Conservation (phyloP, 2,329 filamentous ascomycete species). For the Lecanicillium sp. region DNA sequence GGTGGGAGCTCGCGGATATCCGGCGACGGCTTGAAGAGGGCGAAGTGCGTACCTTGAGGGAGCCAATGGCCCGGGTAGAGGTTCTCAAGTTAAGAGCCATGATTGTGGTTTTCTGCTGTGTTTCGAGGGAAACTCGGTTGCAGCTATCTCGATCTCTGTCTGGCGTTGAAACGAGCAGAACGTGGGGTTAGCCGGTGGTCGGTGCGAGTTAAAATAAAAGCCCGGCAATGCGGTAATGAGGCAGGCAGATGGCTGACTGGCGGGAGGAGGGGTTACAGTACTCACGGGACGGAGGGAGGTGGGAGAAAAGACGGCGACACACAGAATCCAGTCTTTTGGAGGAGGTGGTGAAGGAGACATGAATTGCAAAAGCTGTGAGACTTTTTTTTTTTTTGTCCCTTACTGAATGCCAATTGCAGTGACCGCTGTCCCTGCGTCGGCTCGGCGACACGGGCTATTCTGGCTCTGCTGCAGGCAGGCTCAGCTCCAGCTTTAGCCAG, state of each 20-base stretch:
- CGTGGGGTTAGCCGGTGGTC: slow-evolving; percentile 12
- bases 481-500: slow-evolving; percentile 9
- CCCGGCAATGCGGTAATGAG: too few relatives aligned
- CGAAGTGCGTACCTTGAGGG: slow-evolving; percentile 51
- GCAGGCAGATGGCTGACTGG: too few relatives aligned
- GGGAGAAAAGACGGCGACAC: not conserved
- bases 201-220: slow-evolving; percentile 7
- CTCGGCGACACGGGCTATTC: slow-evolving; percentile 14
- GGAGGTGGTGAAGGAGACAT: not conserved
- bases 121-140: not conserved
- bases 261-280: too few relatives aligned
- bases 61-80: slow-evolving; percentile 57
- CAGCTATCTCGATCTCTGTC: slow-evolving; percentile 10
- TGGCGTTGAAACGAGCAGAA: not conserved
- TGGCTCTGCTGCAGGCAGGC: not conserved
- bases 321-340: too few relatives aligned
- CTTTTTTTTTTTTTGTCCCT: slow-evolving; percentile 3
- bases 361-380: slow-evolving; percentile 1
- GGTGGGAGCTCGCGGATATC: too few relatives aligned
- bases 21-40: too few relatives aligned
- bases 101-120: slow-evolving; percentile 17
- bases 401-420: not conserved
- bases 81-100: slow-evolving; percentile 62
- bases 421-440: slow-evolving; percentile 9
- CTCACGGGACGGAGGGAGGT: not conserved